Base-by-base conservation (phyloP, 2,329 filamentous ascomycete genomes). In the Podosphaera xanthii region DNA sequence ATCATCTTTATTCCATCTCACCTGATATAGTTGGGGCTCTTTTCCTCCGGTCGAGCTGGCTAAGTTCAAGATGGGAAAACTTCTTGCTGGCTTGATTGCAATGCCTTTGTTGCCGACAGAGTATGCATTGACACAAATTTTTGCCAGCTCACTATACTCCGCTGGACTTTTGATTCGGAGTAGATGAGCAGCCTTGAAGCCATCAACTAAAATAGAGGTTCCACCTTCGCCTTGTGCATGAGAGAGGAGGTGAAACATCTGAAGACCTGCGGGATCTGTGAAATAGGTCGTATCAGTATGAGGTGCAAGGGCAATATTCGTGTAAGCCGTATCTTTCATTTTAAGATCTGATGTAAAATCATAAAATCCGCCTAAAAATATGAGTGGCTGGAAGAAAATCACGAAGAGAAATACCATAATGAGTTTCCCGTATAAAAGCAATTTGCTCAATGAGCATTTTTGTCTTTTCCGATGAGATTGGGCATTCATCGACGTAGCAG, bases 251-350 rank as follows among this genome's bases (percentile, higher is more conserved):
- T 98, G 92, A 71, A 98, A 94, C 34, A 92, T 82, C 70, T 98
- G 92, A 40, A 98, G 77, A 8, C 91, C 88, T 1, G 87, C 83
- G 0, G 92, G 91, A 63, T 97, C 91, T 31, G 82, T 89, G 72
- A 97, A 97, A 71, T 98, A 97, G 0, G 91, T 95, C 5, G 81
- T 97, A 72, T 98, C 92, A 0, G 91, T 97, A 71, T 98, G 92
- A 0, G 86, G 84, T 30, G 82, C 80, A 2, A 98, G 78, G 0
- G 83, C 82, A 57, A 92, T 76, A 65, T 85, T 88, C 1, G 91
- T 96, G 72, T 97, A 98, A 2, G 89, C 89, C 1, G 87, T 94
- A 67, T 95, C 89, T 63, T 90, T 90, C 67, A 84, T 84, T 35
- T 87, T 84, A 33, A 96, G 78, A 70, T 96, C 86, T 4, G 90